Evolutionary conservation across 2,329 filamentous ascomycete species (phyloP).

Genomic region (Didymella pinodella): DNA sequence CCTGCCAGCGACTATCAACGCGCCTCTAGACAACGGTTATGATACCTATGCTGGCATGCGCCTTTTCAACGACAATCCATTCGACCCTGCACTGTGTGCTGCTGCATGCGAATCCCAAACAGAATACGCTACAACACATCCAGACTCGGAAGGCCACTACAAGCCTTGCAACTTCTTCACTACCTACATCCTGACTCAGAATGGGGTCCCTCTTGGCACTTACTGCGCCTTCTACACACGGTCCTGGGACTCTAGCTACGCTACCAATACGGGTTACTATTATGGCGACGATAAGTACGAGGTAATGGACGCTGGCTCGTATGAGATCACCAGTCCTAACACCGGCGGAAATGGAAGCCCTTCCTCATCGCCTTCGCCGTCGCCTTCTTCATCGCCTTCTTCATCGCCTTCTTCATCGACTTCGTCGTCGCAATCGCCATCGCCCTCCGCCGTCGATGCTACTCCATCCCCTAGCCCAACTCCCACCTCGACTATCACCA

Average conservation of each 20-base stretch:
- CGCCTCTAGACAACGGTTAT: constrained; percentile 13
- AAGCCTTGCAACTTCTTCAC: constrained; percentile 28
- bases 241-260: not conserved
- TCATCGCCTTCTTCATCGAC: too few species aligned
- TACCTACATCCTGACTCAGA: constrained; percentile 6
- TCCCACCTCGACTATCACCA: too few species aligned
- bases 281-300: constrained; percentile 1
- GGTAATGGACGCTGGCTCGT: not conserved
- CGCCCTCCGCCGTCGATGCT: too few species aligned
- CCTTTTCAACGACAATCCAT: constrained; percentile 4
- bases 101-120: constrained; percentile 1
- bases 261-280: not conserved
- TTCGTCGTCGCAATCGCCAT: too few species aligned
- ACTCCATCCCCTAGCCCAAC: too few species aligned
- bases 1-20: not conserved
- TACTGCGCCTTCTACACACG: constrained; percentile 6
- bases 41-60: constrained; percentile 10
- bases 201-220: constrained; percentile 1
- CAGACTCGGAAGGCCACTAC: not conserved
- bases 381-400: too few species aligned
- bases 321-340: not conserved
- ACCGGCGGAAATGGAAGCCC: not conserved
- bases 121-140: constrained; percentile 5
- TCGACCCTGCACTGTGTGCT: constrained; percentile 6
- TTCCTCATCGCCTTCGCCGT: too few species aligned